Conservation (phyloP, 1,139 yeast species). For the Sugiyamaella japonica region DNA sequence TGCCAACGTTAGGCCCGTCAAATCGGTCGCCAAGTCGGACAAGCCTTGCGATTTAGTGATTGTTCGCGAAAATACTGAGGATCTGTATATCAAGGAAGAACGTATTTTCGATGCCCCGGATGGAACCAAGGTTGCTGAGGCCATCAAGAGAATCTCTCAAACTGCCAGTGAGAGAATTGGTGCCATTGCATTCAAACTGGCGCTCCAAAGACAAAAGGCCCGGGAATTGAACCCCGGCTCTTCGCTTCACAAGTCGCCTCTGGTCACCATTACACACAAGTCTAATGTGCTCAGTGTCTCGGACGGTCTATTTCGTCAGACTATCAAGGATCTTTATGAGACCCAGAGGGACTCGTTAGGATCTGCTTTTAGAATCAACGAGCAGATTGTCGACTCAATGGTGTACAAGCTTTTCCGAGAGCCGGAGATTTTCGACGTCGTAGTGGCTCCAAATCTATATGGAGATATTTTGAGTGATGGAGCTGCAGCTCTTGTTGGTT, state of each 20-base stretch:
- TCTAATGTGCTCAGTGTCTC: slow-evolving; percentile 90
- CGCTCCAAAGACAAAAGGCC: slow-evolving; percentile 81
- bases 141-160: slow-evolving; percentile 93
- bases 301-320: slow-evolving; percentile 95
- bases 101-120: slow-evolving; percentile 65
- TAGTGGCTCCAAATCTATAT: slow-evolving; percentile 96
- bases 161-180: slow-evolving; percentile 84
- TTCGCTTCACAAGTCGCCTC: slow-evolving; percentile 49
- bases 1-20: slow-evolving; percentile 97
- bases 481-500: slow-evolving; percentile 98
- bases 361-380: slow-evolving; percentile 54
- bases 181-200: slow-evolving; percentile 87
- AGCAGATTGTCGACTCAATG: slow-evolving; percentile 98
- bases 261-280: slow-evolving; percentile 93
- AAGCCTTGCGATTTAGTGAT: slow-evolving; percentile 96
- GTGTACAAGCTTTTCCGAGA: slow-evolving; percentile 98
- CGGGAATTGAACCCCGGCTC: slow-evolving; percentile 61
- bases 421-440: slow-evolving; percentile 95
- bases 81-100: slow-evolving; percentile 92
- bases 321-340: slow-evolving; percentile 75
- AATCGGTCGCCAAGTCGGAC: slow-evolving; percentile 78
- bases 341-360: slow-evolving; percentile 56
- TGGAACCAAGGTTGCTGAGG: slow-evolving; percentile 89
- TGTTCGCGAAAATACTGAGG: slow-evolving; percentile 98
- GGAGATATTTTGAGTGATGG: slow-evolving; percentile 98